Evolutionary conservation across 768 basidiomycete species (phyloP).

Genomic region (Lactifluus hygrophoroides): DNA sequence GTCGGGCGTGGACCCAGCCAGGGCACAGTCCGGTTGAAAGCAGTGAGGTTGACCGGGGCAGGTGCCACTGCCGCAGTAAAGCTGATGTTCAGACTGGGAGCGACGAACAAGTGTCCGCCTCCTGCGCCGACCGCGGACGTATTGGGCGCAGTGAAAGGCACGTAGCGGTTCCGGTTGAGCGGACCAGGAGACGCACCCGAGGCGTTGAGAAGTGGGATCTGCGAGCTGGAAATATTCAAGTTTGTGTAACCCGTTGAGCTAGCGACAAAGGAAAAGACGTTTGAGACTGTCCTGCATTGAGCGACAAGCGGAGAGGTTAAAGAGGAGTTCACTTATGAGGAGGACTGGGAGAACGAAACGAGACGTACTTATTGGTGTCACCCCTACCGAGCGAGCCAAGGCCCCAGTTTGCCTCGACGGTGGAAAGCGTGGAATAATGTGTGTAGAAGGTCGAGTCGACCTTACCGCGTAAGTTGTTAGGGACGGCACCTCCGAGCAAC

Average conservation of each 20-base stretch:
- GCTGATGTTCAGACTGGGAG: conserved; percentile 27
- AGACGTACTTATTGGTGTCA: conserved; percentile 40
- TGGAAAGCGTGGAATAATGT: conserved; percentile 50
- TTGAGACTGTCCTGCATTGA: conserved; percentile 28
- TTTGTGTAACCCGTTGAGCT: conserved; percentile 38
- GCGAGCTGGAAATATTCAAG: conserved; percentile 24
- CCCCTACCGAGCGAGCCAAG: conserved; percentile 53
- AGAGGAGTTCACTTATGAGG: background rate
- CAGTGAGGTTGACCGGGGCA: conserved; percentile 37
- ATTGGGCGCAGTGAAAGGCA: too few relatives aligned
- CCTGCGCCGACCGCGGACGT: conserved; percentile 38
- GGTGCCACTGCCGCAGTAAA: too few relatives aligned
- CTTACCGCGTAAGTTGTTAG: conserved; percentile 33
- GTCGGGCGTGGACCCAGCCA: background rate
- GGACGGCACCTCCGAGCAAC: conserved; percentile 40
- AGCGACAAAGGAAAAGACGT: conserved; percentile 48
- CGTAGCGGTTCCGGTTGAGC: too few relatives aligned
- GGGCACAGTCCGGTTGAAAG: conserved; percentile 23
- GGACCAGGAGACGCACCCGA: too few relatives aligned
- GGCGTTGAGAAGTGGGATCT: too few relatives aligned
- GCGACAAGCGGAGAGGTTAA: background rate
- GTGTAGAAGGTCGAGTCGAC: conserved; percentile 49
- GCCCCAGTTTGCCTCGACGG: conserved; percentile 53
- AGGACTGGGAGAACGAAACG: background rate
- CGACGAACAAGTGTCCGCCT: conserved; percentile 34